These are phyloP conservation scores for Vitellaria paradoxa DNA, from an alignment of 179 eudicot genomes.

Conservation along the genomic window DNA sequence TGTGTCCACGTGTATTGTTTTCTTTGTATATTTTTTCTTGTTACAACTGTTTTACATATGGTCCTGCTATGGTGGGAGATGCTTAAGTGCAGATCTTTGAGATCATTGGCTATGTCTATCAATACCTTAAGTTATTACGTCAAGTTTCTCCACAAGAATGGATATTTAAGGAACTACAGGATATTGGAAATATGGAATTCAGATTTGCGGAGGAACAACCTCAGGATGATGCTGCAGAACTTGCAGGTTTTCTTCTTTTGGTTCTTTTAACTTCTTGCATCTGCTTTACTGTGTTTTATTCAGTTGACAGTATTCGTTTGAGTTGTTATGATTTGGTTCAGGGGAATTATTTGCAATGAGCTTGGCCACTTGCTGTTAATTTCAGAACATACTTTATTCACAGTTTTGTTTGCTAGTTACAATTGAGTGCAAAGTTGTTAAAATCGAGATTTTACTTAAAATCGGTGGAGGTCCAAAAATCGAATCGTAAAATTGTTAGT, in stretches of 20 bases:
- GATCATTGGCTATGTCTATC: constrained; percentile 79
- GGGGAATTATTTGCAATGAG: background rate
- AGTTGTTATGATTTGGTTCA: background rate
- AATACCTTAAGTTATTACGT: constrained; percentile 76
- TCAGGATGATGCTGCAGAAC: constrained; percentile 99
- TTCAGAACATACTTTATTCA: background rate
- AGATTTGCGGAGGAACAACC: constrained; percentile 96
- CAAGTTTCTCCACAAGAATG: constrained; percentile 83
- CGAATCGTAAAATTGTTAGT: no score
- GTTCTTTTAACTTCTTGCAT: constrained; percentile 9
- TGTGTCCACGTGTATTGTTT: background rate
- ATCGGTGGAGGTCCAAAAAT: no score
- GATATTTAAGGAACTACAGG: constrained; percentile 95
- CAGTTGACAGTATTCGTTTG: background rate
- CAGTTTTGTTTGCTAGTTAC: background rate
- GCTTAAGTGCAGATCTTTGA: constrained; percentile 59
- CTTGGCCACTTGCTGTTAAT: background rate
- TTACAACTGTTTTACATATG: constrained; percentile 7
- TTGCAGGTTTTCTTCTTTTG: constrained; percentile 55
- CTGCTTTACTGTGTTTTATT: background rate
- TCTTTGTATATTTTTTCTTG: background rate
- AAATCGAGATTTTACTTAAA: no score
- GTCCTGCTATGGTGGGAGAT: constrained; percentile 14
- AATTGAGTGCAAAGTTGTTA: no score
- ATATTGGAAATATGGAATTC: constrained; percentile 89